Evolutionary conservation across 495 filamentous ascomycete genomes (phyloP).

Genomic region (Aspergillus baeticus): DNA sequence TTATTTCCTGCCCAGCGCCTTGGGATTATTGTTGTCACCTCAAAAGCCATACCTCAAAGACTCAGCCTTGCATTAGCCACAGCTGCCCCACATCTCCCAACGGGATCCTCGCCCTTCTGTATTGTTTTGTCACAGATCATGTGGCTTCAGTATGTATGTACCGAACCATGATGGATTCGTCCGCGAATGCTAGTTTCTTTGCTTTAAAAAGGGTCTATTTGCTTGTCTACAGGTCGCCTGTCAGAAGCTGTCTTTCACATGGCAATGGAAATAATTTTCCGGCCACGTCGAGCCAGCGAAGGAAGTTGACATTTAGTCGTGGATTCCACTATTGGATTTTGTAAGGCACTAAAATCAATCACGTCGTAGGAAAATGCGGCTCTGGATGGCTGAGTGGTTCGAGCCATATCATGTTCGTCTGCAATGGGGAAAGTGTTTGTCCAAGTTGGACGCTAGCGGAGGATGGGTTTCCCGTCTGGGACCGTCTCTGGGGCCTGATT

Average conservation of each 20-base stretch:
- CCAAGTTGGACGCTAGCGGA: slow-evolving; percentile 14
- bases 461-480: slow-evolving; percentile 19
- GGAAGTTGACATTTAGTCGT: background rate
- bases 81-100: slow-evolving; percentile 3
- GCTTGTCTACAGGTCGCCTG: background rate
- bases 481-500: slow-evolving; percentile 18
- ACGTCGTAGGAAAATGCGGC: slow-evolving; percentile 15
- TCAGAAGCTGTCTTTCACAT: slow-evolving; percentile 1
- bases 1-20: background rate
- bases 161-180: too few species aligned
- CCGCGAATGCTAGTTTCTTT: too few species aligned
- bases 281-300: background rate
- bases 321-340: slow-evolving; percentile 1
- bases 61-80: slow-evolving; percentile 19
- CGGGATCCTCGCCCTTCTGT: background rate
- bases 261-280: slow-evolving; percentile 4
- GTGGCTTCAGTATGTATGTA: background rate
- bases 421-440: slow-evolving; percentile 13
- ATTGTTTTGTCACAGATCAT: background rate
- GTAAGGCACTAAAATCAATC: slow-evolving; percentile 4
- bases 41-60: background rate
- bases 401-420: slow-evolving; percentile 10
- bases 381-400: slow-evolving; percentile 16
- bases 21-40: background rate
- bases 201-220: too few species aligned